Evolutionary conservation across 2,329 filamentous ascomycete species (phyloP), one percentile per base, ranked within the genome.

Genomic region (Ciborinia camelliae): DNA sequence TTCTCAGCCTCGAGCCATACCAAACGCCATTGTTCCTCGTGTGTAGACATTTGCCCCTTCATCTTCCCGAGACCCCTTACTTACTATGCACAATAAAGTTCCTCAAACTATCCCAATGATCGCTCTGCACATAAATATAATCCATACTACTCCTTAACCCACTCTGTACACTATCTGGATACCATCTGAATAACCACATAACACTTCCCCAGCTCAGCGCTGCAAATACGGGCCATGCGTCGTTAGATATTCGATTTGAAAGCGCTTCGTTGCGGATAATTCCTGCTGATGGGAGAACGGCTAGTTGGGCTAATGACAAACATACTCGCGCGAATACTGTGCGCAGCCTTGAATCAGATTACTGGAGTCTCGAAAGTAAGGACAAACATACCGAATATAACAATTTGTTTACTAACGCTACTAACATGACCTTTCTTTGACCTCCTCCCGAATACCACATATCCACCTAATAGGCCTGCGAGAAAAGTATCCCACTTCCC

Each of bases 131-230:
- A 76, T 94, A 99, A 81, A 99, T 97, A 75, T 99, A 99, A 72
- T 86, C 91, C 95, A 99, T 99, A 80, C 92, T 97, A 79, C 88
- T 93, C 76, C 92, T 85, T 81, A 99, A 79, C 77, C 93, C 97
- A 66, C 88, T 86, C 82, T 97, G 95, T 75, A 99, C 84, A 64
- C 90, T 91, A 73, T 96, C 91, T 6, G 95, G 92, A 79, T 98
- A 88, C 85, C 90, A 91, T 72, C 90, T 86, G 81, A 97, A 99
- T 67, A 99, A 79, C 79, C 94, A 92, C 95, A 99, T 99, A 69
- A 99, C 92, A 74, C 87, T 81, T 5, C 89, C 95, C 95, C 95
- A 99, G 74, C 90, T 96, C 69, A 94, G 73, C 71, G 89, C 90
- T 50, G 95, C 94, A 79, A 99, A 99, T 2, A 89, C 89, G 1